Conservation (phyloP, 352 stramenopile genomes). For the Plasmopara muralis region DNA sequence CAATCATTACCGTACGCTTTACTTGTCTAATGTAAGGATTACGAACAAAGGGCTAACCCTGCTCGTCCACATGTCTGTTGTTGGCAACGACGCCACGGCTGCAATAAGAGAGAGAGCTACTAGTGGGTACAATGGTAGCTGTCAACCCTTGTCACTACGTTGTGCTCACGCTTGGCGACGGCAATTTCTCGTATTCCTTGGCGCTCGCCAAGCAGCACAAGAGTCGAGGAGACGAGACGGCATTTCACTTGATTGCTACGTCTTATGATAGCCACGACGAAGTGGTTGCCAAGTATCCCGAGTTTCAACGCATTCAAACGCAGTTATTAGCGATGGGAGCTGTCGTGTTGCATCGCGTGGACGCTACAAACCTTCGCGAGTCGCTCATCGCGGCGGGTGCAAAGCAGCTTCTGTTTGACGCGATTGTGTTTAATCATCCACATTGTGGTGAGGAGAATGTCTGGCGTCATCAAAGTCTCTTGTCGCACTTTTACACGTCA, state of each 20-base stretch:
- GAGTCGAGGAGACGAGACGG: slow-evolving; percentile 1
- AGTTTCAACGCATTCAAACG: slow-evolving; percentile 31
- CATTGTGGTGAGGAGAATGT: slow-evolving; percentile 90
- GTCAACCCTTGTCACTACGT: slow-evolving; percentile 3
- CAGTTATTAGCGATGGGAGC: slow-evolving; percentile 39
- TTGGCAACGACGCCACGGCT: slow-evolving; percentile 6
- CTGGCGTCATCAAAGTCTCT: slow-evolving; percentile 74
- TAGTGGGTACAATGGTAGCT: neutral
- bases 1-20: neutral
- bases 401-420: slow-evolving; percentile 38
- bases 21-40: neutral
- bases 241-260: slow-evolving; percentile 35
- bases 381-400: slow-evolving; percentile 23
- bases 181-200: slow-evolving; percentile 91
- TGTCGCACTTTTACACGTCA: slow-evolving; percentile 88
- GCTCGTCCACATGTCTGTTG: slow-evolving; percentile 1
- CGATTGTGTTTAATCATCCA: slow-evolving; percentile 93
- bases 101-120: neutral
- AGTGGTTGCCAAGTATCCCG: slow-evolving; percentile 57
- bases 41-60: neutral
- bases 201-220: slow-evolving; percentile 41
- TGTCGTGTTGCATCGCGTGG: slow-evolving; percentile 48
- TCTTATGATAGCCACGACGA: slow-evolving; percentile 64
- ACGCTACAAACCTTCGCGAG: slow-evolving; percentile 54
- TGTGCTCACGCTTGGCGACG: slow-evolving; percentile 88